Evolutionary conservation across 1,284 basidiomycete species (phyloP), one percentile per base, ranked within the genome.

Genomic region (Fomes fomentarius): DNA sequence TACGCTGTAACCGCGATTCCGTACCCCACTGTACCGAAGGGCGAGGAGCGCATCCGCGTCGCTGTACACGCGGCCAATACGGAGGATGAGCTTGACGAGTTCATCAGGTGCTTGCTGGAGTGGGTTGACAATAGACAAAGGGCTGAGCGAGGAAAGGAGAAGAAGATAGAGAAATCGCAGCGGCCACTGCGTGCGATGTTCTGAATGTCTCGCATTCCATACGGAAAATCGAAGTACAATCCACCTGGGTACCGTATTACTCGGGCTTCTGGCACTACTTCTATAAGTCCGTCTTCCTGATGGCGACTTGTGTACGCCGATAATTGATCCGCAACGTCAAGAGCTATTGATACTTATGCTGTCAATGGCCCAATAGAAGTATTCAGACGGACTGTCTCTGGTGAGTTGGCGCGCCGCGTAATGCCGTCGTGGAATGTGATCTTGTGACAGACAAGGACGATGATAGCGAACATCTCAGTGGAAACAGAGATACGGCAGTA

Each of bases 11-110:
- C 89, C 3, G 85, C 91, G 0, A 93, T 95, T 45, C 85, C 83
- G 19, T 85, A 83, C 72, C 90, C 89, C 0, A 93, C 89, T 0
- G 93, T 95, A 0, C 90, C 92, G 0, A 83, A 82, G 55, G 91
- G 89, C 6, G 78, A 81, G 56, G 87, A 93, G 47, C 81, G 92
- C 17, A 84, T 95, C 5, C 73, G 93, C 1, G 80, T 94, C 19
- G 94, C 93, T 68, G 66, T 94, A n/a, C 91, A 94, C 67, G 84
- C 92, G 0, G 80, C 77, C 3, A 91, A 93, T 58, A 84, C 84
- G 17, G 65, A 62, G 35, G 75, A 75, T 39, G 84, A 94, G 31
- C 75, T 94, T 1, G 78, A 83, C 33, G 38, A 50, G 17, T 28
- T 61, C 42, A 38, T 57, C 15, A 24, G 22, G 10, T 56, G 48